Evolutionary conservation across 139 green algal species (phyloP).

Genomic region (Chlorella sp.): DNA sequence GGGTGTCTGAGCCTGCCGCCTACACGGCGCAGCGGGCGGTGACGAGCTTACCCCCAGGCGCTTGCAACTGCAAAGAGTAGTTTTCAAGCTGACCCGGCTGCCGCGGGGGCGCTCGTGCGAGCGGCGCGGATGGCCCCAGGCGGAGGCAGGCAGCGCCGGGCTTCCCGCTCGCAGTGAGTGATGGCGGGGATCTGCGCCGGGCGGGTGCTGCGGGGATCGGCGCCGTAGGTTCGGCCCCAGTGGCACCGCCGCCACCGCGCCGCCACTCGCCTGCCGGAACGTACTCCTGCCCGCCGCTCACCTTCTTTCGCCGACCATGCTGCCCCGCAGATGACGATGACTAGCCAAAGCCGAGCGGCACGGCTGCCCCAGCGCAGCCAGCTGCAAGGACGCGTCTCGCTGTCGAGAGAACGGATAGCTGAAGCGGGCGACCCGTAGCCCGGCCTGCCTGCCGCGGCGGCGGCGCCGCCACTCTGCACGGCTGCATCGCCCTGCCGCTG

Average conservation of each 20-base stretch:
- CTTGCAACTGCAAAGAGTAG: no score
- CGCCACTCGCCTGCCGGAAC: neutral
- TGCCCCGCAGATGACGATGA: constrained; percentile 2
- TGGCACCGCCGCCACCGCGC: no score
- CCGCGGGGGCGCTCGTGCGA: no score
- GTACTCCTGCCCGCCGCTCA: neutral
- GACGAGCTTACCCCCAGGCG: no score
- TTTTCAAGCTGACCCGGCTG: no score
- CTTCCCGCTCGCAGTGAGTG: constrained; percentile 3
- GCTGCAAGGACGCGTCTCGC: constrained; percentile 12
- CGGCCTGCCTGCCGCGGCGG: neutral
- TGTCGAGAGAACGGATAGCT: constrained; percentile 23
- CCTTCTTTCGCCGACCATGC: neutral
- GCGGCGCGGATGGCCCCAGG: no score
- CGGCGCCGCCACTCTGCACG: neutral
- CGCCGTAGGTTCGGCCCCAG: neutral
- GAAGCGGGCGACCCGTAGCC: neutral
- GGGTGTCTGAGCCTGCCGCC: no score
- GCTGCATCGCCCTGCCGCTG: constrained; percentile 1
- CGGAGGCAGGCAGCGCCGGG: no score
- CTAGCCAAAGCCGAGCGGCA: constrained; percentile 29
- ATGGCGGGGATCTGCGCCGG: neutral
- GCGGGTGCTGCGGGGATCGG: neutral
- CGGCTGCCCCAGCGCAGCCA: no score
- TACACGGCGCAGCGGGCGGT: no score